These are phyloP conservation scores for Penicillium canariense DNA, from an alignment of 495 filamentous ascomycete species.

Conservation along the genomic window DNA sequence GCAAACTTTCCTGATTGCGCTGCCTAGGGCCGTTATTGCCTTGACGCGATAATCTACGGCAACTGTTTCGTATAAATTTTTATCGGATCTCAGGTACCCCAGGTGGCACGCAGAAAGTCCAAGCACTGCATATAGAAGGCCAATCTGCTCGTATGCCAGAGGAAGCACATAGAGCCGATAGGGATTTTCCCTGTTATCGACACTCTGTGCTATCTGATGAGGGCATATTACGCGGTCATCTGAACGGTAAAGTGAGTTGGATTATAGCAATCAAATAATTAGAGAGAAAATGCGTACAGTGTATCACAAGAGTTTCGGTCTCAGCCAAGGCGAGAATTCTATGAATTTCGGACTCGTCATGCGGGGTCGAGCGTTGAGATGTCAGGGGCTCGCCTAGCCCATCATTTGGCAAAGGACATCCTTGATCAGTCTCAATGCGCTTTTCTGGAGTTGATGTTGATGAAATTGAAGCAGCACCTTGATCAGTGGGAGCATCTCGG, in stretches of 20 bases:
- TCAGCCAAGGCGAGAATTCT: constrained; percentile 3
- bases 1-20: constrained; percentile 28
- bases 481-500: constrained; percentile 5
- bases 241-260: constrained; percentile 1
- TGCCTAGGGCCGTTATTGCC: constrained; percentile 34
- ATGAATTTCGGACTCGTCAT: not conserved
- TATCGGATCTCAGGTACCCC: constrained; percentile 26
- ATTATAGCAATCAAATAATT: not conserved
- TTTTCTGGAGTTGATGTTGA: not conserved
- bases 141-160: constrained; percentile 35
- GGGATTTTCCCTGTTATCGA: constrained; percentile 28
- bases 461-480: not conserved
- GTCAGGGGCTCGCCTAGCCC: not conserved
- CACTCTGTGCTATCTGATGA: constrained; percentile 36
- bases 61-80: constrained; percentile 25
- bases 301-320: constrained; percentile 18
- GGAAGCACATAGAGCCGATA: constrained; percentile 38
- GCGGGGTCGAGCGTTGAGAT: not conserved
- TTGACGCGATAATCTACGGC: constrained; percentile 38
- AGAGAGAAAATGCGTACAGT: constrained; percentile 20
- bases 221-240: constrained; percentile 38
- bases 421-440: not conserved
- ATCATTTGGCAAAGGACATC: not conserved
- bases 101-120: constrained; percentile 37
- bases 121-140: constrained; percentile 35